These are phyloP conservation scores for Leptographium radiaticola DNA, from an alignment of 2,329 filamentous ascomycete species.

Conservation along the genomic window DNA sequence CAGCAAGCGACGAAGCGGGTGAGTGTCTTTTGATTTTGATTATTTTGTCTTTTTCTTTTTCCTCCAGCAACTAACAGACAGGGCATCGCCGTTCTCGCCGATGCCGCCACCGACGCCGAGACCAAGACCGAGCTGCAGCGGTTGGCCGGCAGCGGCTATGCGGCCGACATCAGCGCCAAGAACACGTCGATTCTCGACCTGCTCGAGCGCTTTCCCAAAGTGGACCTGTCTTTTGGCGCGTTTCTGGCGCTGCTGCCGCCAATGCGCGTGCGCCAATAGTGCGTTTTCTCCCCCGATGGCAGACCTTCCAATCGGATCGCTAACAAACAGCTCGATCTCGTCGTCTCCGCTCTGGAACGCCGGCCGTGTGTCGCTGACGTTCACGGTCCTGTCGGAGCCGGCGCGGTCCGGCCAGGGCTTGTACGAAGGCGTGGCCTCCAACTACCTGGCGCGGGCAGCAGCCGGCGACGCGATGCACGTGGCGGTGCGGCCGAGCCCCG, in stretches of 20 bases:
- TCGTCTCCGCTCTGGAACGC: slow-evolving; percentile 54
- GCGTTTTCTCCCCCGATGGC: neutral
- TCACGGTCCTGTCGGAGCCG: slow-evolving; percentile 47
- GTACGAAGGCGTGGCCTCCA: slow-evolving; percentile 47
- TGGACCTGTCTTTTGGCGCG: slow-evolving; percentile 48
- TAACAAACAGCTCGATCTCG: slow-evolving; percentile 46
- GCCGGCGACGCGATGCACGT: slow-evolving; percentile 33
- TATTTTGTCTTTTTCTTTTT: neutral
- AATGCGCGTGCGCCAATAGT: slow-evolving; percentile 64
- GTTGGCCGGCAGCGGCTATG: slow-evolving; percentile 34
- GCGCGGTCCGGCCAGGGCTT: slow-evolving; percentile 35
- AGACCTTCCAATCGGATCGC: neutral
- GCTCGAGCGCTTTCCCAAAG: slow-evolving; percentile 46
- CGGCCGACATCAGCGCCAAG: slow-evolving; percentile 36
- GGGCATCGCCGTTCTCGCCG: slow-evolving; percentile 23
- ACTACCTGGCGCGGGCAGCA: slow-evolving; percentile 40
- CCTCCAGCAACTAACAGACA: slow-evolving; percentile 14
- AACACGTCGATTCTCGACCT: slow-evolving; percentile 55
- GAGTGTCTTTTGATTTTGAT: slow-evolving; percentile 12
- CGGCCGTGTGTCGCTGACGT: slow-evolving; percentile 50
- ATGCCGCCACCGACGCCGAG: slow-evolving; percentile 12
- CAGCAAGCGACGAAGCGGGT: slow-evolving; percentile 59
- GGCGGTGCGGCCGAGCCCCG: slow-evolving; percentile 29
- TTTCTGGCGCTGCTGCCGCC: slow-evolving; percentile 64
- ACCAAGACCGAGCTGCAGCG: slow-evolving; percentile 27